Conservation (phyloP, 768 basidiomycete genomes). For the Leccinum barrowsii region DNA sequence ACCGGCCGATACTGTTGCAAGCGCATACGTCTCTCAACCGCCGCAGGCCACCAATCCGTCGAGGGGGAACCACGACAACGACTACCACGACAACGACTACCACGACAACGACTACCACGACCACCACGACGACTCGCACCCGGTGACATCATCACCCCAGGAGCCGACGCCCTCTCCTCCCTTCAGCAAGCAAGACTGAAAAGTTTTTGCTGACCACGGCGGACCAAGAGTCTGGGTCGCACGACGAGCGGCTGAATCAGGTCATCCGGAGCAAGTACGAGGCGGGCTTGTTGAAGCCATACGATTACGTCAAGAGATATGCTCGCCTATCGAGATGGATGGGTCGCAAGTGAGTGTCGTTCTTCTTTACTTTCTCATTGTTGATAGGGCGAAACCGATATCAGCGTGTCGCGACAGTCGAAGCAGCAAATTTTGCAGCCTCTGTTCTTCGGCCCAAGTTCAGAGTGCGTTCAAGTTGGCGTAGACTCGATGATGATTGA, state of each 20-base stretch:
- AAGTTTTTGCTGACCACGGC: constrained; percentile 89
- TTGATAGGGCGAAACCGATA: constrained; percentile 44
- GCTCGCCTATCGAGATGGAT: constrained; percentile 90
- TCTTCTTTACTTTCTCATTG: constrained; percentile 30
- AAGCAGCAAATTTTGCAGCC: constrained; percentile 91
- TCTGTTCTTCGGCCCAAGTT: constrained; percentile 36
- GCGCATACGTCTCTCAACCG: constrained; percentile 17
- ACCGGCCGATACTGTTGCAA: constrained; percentile 5
- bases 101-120: not conserved
- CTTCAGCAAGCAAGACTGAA: constrained; percentile 61
- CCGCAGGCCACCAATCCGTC: constrained; percentile 18
- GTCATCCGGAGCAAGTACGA: constrained; percentile 98
- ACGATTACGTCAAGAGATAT: constrained; percentile 96
- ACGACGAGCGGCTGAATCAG: constrained; percentile 78
- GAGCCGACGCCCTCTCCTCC: constrained; percentile 51
- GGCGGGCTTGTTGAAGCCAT: constrained; percentile 90
- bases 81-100: too few species aligned
- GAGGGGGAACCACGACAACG: constrained; percentile 2
- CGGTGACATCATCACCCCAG: constrained; percentile 17
- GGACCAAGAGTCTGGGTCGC: constrained; percentile 87
- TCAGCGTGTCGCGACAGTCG: constrained; percentile 83
- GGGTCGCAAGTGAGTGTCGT: constrained; percentile 72
- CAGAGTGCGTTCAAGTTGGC: not conserved
- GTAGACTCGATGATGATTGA: not conserved
- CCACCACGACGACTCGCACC: constrained; percentile 17